Conservation (phyloP, 192 early-diverging fungal species). For the Linnemannia exigua region DNA sequence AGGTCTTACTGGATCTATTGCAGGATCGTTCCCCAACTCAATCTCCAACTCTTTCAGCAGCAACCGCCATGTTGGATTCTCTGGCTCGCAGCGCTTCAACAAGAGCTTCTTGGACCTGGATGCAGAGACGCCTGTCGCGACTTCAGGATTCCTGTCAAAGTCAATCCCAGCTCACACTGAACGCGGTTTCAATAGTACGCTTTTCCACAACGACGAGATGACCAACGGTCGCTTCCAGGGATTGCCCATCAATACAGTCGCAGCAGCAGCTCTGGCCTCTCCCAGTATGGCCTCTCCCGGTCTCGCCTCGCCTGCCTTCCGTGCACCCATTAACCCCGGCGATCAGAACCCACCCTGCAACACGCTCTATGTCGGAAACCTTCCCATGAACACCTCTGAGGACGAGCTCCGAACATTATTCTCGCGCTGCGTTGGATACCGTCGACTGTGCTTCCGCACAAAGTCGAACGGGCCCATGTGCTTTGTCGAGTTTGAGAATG, state of each 20-base stretch:
- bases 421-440: constrained; percentile 86
- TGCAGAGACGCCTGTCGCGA: constrained; percentile 31
- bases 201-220: constrained; percentile 61
- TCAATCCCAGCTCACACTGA: constrained; percentile 61
- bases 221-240: constrained; percentile 47
- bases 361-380: constrained; percentile 97
- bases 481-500: constrained; percentile 99
- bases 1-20: constrained; percentile 39
- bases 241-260: constrained; percentile 61
- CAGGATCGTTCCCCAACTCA: constrained; percentile 52
- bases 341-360: constrained; percentile 99
- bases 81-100: constrained; percentile 44
- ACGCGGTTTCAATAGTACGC: constrained; percentile 59
- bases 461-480: constrained; percentile 98
- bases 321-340: constrained; percentile 68
- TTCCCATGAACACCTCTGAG: constrained; percentile 91
- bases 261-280: constrained; percentile 38
- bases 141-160: constrained; percentile 62
- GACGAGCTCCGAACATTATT: constrained; percentile 92
- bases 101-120: constrained; percentile 56
- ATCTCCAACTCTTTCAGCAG: constrained; percentile 45
- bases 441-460: constrained; percentile 88
- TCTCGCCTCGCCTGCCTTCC: constrained; percentile 62
- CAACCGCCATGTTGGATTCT: constrained; percentile 32
- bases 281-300: constrained; percentile 55